Conservation (phyloP, 2,329 filamentous ascomycete genomes). For the Colletotrichum limetticola region DNA sequence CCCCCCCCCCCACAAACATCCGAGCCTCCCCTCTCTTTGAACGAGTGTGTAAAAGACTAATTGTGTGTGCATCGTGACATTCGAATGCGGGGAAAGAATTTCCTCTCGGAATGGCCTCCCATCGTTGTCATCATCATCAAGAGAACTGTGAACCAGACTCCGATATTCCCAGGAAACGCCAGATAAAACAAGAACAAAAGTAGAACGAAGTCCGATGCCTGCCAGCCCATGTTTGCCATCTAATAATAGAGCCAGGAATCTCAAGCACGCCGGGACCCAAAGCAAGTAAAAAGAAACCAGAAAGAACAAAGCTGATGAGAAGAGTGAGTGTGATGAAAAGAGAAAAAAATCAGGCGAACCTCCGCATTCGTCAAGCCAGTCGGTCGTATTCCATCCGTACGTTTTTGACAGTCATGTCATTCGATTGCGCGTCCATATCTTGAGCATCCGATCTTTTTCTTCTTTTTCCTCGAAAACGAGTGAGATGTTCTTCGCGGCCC, state of each 20-base stretch:
- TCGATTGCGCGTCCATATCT: constrained; percentile 3
- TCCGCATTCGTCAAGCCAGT: constrained; percentile 9
- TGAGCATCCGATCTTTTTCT: not conserved
- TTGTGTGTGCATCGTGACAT: not conserved
- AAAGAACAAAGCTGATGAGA: not conserved
- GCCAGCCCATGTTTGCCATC: constrained; percentile 24
- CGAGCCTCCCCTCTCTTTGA: not conserved
- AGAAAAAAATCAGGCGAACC: constrained; percentile 23
- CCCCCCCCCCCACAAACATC: not conserved
- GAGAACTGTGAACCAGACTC: not conserved
- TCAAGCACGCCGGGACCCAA: not conserved
- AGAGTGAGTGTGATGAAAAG: not conserved
- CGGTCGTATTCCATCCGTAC: constrained; percentile 20
- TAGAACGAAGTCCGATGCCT: not conserved
- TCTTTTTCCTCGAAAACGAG: not conserved
- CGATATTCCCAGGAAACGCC: constrained; percentile 13
- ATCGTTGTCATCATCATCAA: not conserved
- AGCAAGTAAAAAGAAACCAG: not conserved
- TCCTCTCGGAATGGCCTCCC: not conserved
- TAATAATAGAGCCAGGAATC: constrained; percentile 20
- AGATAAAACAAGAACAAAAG: not conserved
- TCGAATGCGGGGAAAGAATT: not conserved
- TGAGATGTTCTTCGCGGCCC: constrained; percentile 4
- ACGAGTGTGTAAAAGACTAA: not conserved
- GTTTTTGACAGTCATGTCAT: constrained; percentile 3